phyloP scores from a whole-genome alignment of 1,284 basidiomycete genomes.

The Tilletiopsis washingtonensis region DNA sequence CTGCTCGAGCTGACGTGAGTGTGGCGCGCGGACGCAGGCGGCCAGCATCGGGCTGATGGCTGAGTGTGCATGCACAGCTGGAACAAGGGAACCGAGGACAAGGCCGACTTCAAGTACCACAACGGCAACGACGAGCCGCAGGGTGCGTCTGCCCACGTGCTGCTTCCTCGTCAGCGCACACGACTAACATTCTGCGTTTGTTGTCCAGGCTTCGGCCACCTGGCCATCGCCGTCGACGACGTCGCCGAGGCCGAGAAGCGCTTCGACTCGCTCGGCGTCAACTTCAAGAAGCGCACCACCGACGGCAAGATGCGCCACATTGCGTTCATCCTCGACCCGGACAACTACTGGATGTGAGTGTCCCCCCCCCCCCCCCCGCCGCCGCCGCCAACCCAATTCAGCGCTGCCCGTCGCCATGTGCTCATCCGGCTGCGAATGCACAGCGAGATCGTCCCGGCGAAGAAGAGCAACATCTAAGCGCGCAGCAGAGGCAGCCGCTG shows the following conservation, averaged over 20 bases:
- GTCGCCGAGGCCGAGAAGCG: conserved; percentile 74
- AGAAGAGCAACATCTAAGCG: too few relatives aligned
- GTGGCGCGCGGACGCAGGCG: too few relatives aligned
- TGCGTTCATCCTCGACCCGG: conserved; percentile 79
- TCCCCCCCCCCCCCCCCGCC: too few relatives aligned
- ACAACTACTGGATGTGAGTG: too few relatives aligned
- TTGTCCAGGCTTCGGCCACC: conserved; percentile 49
- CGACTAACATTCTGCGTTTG: neutral
- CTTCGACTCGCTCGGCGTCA: conserved; percentile 72
- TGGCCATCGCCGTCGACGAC: conserved; percentile 75
- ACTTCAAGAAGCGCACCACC: conserved; percentile 77
- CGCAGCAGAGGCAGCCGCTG: too few relatives aligned
- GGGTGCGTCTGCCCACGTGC: neutral
- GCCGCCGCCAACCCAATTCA: too few relatives aligned
- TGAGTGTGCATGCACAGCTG: neutral
- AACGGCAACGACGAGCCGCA: conserved; percentile 42
- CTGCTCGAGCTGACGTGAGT: conserved; percentile 6
- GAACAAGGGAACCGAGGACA: conserved; percentile 46
- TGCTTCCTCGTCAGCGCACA: neutral
- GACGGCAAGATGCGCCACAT: conserved; percentile 77
- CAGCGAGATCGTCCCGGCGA: too few relatives aligned
- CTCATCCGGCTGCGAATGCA: too few relatives aligned
- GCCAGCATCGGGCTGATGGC: too few relatives aligned
- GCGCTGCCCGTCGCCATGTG: too few relatives aligned
- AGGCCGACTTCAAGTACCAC: conserved; percentile 34